Conservation (phyloP, 2,329 filamentous ascomycete species). For the Xylariaceae sp. region DNA sequence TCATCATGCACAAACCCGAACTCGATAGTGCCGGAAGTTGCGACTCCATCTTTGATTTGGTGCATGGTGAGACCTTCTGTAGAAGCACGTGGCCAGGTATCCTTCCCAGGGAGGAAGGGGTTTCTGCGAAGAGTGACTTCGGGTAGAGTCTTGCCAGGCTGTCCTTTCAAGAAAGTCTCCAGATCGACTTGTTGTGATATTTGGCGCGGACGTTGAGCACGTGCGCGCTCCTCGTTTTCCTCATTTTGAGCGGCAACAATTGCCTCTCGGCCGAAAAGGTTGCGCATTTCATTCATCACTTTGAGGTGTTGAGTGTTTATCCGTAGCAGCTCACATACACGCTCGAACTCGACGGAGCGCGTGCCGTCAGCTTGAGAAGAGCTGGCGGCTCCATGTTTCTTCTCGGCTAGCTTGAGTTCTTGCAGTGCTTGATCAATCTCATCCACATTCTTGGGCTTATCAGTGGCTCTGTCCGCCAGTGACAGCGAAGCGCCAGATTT, state of each 20-base stretch:
- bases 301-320: conserved; percentile 70
- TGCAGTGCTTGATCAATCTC: conserved; percentile 54
- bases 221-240: conserved; percentile 41
- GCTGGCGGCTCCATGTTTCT: conserved; percentile 13
- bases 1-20: conserved; percentile 76
- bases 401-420: conserved; percentile 26
- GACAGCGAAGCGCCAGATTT: conserved; percentile 21
- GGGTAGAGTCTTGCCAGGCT: conserved; percentile 60
- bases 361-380: conserved; percentile 6
- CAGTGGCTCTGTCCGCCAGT: conserved; percentile 11
- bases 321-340: conserved; percentile 41
- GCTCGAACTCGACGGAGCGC: conserved; percentile 24
- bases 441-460: conserved; percentile 36
- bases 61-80: conserved; percentile 84
- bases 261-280: conserved; percentile 52
- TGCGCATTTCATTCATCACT: conserved; percentile 84
- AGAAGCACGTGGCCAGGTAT: conserved; percentile 77
- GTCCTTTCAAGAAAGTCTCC: conserved; percentile 51
- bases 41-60: conserved; percentile 37
- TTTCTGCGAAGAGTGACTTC: conserved; percentile 73
- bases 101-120: conserved; percentile 79
- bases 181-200: conserved; percentile 51
- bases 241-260: conserved; percentile 52
- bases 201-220: conserved; percentile 32
- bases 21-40: conserved; percentile 54